Base-by-base conservation (phyloP, 495 filamentous ascomycete genomes). In the Aeminium ludgeri region DNA sequence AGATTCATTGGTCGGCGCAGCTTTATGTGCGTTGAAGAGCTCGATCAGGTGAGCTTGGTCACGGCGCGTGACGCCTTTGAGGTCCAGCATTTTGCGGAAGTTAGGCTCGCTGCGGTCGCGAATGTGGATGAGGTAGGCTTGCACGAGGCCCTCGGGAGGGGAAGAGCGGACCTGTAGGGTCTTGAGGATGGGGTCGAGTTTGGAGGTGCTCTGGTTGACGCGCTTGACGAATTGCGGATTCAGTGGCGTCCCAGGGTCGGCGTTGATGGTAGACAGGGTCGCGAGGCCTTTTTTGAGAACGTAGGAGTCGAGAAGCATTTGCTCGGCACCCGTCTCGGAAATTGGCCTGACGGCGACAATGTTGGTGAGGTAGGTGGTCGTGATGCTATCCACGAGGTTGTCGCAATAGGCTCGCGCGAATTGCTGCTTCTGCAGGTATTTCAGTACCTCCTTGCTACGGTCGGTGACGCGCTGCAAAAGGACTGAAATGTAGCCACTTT, bases 371-470 rank as follows among this genome's bases (percentile, higher is more conserved):
- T 87, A 97, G 5, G 79, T 61, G 44, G 68, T 80, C 13, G 79
- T 76, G 39, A 94, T 64, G 44, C 80, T 65, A 53, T 97, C 91
- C 12, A 97, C 84, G 13, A 94, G 57, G 50, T 95, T 84, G 53
- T 96, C 91, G 45, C 84, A 89, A 54, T 96, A 95, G 2, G 89
- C 84, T 23, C 91, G 68, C 11, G 86, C 83, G 59, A 95, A 96
- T 52, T 93, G 84, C 46, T 78, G 84, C 63, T 96, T 97, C 47
- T 77, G 74, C n/a, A 96, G 65, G 30, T 85, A 56, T 10, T 69
- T 69, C 2, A 96, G 57, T 13, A 87, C 78, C 52, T 91, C 84
- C 8, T 70, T 66, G 12, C 75, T 65, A 39, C 73, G 76, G 7
- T 61, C 60, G 45, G 86, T 83, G 33, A 86, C 65, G 44, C 74